phyloP scores from a whole-genome alignment of 106 monocot species.

The Allium fistulosum region DNA sequence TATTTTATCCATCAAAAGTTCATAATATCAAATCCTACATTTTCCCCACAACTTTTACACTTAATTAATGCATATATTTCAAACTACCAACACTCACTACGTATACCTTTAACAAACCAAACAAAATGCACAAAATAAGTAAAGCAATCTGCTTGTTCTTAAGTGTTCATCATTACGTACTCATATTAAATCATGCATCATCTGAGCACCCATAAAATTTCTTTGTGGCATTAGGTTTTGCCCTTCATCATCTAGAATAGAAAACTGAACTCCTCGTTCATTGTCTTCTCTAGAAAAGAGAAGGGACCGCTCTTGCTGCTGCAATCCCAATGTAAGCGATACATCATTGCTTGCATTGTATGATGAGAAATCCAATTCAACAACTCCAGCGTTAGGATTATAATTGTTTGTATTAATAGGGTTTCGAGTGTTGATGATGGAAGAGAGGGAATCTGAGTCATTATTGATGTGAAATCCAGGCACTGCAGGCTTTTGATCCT shows the following conservation, averaged over 20 bases:
- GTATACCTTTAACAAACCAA: not conserved
- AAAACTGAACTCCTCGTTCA: conserved; percentile 22
- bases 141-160: not conserved
- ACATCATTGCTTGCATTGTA: conserved; percentile 13
- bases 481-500: conserved; percentile 11
- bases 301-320: conserved; percentile 23
- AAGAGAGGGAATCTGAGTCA: conserved; percentile 20
- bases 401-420: not conserved
- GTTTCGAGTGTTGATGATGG: conserved; percentile 10
- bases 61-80: too few species aligned
- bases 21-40: too few species aligned
- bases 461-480: not conserved
- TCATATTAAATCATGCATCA: conserved; percentile 32
- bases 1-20: too few species aligned
- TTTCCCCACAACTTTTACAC: too few species aligned
- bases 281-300: conserved; percentile 17
- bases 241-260: conserved; percentile 26
- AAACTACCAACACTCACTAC: not conserved
- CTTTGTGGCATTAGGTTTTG: conserved; percentile 28
- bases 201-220: conserved; percentile 33
- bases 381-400: conserved; percentile 11
- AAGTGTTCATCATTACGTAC: not conserved
- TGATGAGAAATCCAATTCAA: conserved; percentile 20
- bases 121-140: conserved; percentile 1
- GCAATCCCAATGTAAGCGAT: conserved; percentile 28